Evolutionary conservation across 805 yeast species (phyloP).

Genomic region (Saccharomycopsis javanensis): DNA sequence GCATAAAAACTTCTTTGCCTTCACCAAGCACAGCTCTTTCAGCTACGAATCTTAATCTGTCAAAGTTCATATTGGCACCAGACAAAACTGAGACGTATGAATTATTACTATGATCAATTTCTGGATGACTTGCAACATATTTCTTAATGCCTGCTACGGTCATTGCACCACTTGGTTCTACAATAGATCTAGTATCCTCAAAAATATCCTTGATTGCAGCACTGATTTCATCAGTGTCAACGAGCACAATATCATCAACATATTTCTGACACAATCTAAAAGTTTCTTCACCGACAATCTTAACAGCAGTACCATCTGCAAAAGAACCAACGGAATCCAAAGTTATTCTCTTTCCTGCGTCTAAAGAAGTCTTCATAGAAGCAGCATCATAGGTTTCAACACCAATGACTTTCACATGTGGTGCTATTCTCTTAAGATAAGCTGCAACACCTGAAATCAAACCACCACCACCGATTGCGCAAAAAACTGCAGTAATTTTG

Average conservation of each 20-base stretch:
- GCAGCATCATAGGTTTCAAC: conserved; percentile 96
- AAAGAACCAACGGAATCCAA: conserved; percentile 81
- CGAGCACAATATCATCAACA: conserved; percentile 84
- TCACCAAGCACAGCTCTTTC: conserved; percentile 99
- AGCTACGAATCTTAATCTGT: conserved; percentile 86
- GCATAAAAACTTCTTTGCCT: conserved; percentile 89
- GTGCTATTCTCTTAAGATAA: conserved; percentile 88
- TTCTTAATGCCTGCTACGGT: conserved; percentile 90
- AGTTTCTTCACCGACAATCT: conserved; percentile 80
- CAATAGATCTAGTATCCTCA: conserved; percentile 87
- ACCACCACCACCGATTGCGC: conserved; percentile 98
- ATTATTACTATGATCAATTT: conserved; percentile 56
- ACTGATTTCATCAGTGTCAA: conserved; percentile 85
- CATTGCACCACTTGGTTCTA: conserved; percentile 97
- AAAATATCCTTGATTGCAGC: conserved; percentile 97
- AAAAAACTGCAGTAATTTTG: conserved; percentile 75
- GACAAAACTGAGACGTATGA: conserved; percentile 79
- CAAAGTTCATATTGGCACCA: conserved; percentile 98
- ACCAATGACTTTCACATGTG: conserved; percentile 92
- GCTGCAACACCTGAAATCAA: conserved; percentile 83
- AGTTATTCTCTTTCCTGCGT: conserved; percentile 42
- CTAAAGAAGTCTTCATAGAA: conserved; percentile 70
- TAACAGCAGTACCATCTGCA: conserved; percentile 98
- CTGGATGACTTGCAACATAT: conserved; percentile 60
- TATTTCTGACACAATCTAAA: conserved; percentile 67